phyloP scores from a whole-genome alignment of 768 basidiomycete species.

The Podaxis sp. region DNA sequence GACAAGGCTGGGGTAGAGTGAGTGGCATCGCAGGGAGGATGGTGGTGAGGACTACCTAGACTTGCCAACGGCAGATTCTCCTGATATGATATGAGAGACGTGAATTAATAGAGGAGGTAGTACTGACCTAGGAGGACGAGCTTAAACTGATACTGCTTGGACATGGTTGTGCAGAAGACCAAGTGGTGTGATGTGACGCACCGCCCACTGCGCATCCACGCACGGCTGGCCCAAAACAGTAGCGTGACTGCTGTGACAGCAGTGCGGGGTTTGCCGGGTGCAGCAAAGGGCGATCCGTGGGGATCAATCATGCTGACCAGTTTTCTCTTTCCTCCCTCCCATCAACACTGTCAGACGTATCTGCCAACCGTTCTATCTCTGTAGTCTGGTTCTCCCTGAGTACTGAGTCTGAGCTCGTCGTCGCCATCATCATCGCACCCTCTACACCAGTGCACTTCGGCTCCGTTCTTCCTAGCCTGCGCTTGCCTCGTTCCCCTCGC shows the following conservation, averaged over 20 bases:
- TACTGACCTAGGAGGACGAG: conserved; percentile 88
- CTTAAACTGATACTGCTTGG: conserved; percentile 93
- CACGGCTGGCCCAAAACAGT: background rate
- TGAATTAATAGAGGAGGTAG: background rate
- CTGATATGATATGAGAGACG: conserved; percentile 38
- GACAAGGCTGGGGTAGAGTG: conserved; percentile 65
- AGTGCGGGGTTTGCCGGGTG: conserved; percentile 2
- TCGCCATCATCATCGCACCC: background rate
- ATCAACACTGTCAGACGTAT: conserved; percentile 19
- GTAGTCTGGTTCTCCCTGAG: conserved; percentile 18
- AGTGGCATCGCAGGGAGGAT: conserved; percentile 22
- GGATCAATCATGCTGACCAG: conserved; percentile 3
- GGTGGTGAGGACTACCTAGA: conserved; percentile 56
- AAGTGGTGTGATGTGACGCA: conserved; percentile 23
- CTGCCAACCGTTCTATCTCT: conserved; percentile 13
- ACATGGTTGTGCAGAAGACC: conserved; percentile 56
- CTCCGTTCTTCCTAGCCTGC: background rate
- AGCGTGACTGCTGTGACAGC: background rate
- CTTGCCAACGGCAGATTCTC: conserved; percentile 98
- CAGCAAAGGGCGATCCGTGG: background rate
- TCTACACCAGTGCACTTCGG: conserved; percentile 15
- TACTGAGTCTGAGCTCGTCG: conserved; percentile 26
- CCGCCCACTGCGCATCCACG: background rate
- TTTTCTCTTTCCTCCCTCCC: conserved; percentile 15
- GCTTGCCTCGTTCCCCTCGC: conserved; percentile 14